Conservation (phyloP, 306 rosid genomes). For the Ormosia semicastrata region DNA sequence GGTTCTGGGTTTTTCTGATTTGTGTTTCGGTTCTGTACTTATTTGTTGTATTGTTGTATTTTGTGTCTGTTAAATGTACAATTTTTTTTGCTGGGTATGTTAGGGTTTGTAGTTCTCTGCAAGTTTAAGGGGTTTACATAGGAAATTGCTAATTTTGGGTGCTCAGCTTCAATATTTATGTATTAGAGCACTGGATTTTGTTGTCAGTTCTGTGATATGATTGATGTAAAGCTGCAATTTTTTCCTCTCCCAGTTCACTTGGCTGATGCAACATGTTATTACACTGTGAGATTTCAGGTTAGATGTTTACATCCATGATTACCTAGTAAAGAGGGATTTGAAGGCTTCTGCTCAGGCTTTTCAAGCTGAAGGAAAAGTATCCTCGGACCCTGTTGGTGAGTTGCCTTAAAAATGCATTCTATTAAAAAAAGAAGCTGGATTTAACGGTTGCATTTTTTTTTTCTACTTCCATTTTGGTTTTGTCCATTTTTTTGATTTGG, state of each 20-base stretch:
- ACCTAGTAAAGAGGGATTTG: constrained; percentile 90
- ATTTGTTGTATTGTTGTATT: neutral
- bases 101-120: constrained; percentile 34
- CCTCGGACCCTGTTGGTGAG: constrained; percentile 99
- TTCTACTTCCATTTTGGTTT: neutral
- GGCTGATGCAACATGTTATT: constrained; percentile 29
- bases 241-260: neutral
- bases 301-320: constrained; percentile 98
- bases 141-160: constrained; percentile 5
- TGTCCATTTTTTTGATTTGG: constrained; percentile 11
- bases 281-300: constrained; percentile 56
- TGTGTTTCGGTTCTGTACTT: neutral
- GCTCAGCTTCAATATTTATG: neutral
- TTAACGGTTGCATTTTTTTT: neutral
- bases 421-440: neutral
- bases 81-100: neutral
- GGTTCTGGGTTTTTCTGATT: constrained; percentile 25
- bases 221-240: constrained; percentile 24
- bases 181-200: neutral
- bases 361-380: constrained; percentile 97
- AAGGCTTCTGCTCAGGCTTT: constrained; percentile 98
- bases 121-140: constrained; percentile 6
- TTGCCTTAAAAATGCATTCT: constrained; percentile 12
- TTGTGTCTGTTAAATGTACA: neutral
- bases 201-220: constrained; percentile 1